phyloP scores from a whole-genome alignment of 208 protist species.

The Acanthamoeba castellanii region DNA sequence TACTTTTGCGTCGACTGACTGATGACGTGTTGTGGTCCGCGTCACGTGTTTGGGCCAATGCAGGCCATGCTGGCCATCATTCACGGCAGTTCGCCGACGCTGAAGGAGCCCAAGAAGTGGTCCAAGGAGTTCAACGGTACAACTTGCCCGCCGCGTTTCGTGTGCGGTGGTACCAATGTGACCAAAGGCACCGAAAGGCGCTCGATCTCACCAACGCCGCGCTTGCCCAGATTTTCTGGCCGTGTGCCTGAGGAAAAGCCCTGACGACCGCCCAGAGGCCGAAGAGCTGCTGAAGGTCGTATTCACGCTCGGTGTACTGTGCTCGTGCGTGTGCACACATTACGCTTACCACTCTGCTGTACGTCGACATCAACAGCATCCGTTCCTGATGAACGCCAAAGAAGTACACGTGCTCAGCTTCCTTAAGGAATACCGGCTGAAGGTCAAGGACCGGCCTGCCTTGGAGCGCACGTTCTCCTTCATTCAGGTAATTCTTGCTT shows the following conservation, averaged over 20 bases:
- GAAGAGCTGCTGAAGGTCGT: constrained; percentile 55
- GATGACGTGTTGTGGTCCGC: background rate
- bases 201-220: background rate
- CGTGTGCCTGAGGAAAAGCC: constrained; percentile 45
- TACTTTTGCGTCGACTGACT: background rate
- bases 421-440: constrained; percentile 57
- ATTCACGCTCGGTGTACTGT: no score
- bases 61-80: constrained; percentile 70
- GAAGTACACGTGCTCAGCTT: constrained; percentile 57
- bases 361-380: background rate
- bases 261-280: constrained; percentile 51
- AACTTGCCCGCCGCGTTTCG: background rate
- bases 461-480: constrained; percentile 70
- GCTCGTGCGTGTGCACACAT: no score
- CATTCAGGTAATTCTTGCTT: background rate
- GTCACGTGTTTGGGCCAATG: background rate
- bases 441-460: constrained; percentile 33
- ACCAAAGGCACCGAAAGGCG: no score
- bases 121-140: constrained; percentile 71
- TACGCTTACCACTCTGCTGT: no score
- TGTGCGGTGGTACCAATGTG: no score
- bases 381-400: constrained; percentile 30
- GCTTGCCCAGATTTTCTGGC: constrained; percentile 26
- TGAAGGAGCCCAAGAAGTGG: constrained; percentile 71
- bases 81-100: constrained; percentile 60